These are phyloP conservation scores for Pleurotus pulmonarius DNA, from an alignment of 768 basidiomycete species.

Conservation along the genomic window DNA sequence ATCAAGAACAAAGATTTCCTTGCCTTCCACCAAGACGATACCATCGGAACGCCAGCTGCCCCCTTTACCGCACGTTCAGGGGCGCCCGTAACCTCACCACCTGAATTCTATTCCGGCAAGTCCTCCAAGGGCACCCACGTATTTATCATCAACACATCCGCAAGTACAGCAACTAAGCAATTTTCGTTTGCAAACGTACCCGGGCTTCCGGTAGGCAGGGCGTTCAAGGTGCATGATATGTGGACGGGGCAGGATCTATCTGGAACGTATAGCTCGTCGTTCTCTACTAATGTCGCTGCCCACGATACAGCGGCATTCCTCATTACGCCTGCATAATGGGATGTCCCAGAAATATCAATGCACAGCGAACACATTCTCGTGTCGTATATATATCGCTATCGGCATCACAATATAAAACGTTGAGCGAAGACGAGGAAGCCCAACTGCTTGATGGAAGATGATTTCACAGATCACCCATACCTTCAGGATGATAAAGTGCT, in stretches of 20 bases:
- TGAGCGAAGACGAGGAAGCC: too few relatives aligned
- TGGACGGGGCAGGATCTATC: slow-evolving; percentile 42
- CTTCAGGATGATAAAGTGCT: too few relatives aligned
- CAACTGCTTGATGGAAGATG: too few relatives aligned
- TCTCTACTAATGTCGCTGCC: slow-evolving; percentile 36
- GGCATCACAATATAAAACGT: too few relatives aligned
- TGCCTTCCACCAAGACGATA: slow-evolving; percentile 50
- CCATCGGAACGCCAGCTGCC: slow-evolving; percentile 41
- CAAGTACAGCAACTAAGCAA: slow-evolving; percentile 35
- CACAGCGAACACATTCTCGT: too few relatives aligned
- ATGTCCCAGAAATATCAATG: too few relatives aligned
- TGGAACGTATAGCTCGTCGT: slow-evolving; percentile 35
- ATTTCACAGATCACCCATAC: too few relatives aligned
- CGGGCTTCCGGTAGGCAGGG: slow-evolving; percentile 32
- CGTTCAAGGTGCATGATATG: slow-evolving; percentile 49
- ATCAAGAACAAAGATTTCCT: slow-evolving; percentile 49
- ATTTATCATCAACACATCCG: slow-evolving; percentile 49
- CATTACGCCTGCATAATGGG: slow-evolving; percentile 20
- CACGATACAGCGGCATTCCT: slow-evolving; percentile 54
- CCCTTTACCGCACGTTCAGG: slow-evolving; percentile 41
- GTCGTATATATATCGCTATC: too few relatives aligned
- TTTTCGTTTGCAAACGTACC: slow-evolving; percentile 45
- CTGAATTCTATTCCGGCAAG: slow-evolving; percentile 49
- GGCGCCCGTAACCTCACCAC: slow-evolving; percentile 38
- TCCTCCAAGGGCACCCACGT: slow-evolving; percentile 50